Evolutionary conservation across 2,329 filamentous ascomycete genomes (phyloP), one percentile per base, ranked within the genome.

Genomic region (Botrytis galanthina): DNA sequence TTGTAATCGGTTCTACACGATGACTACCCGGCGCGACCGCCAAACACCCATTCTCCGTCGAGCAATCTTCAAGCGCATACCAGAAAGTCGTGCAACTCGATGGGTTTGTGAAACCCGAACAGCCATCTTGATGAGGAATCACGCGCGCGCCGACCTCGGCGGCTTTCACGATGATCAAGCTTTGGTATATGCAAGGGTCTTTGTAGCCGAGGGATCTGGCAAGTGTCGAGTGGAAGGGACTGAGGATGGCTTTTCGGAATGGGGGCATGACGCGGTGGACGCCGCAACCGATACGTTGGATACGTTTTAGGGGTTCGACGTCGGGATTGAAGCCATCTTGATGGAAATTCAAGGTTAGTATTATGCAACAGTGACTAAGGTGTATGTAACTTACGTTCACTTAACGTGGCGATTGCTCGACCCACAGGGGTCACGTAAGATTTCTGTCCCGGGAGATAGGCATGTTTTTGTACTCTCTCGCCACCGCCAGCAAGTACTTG

Each of bases 21-120:
- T 70, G 57, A 29, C 68, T 70, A 0, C 68, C 68, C 4, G 54
- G 68, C 7, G 68, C 68, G 1, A 70, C 68, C 0, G 57, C 54
- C 32, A 70, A n/a, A 62, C 68, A 70, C 9, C 68, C 68, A 62
- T 70, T 70, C 37, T 62, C 68, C 3, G 20, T 10, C 7, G 68
- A 46, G 32, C 51, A 60, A 37, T 70, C 57, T 14, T 70, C 68
- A 1, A 70, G 42, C 39, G 68, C 68, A 20, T 70, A 70, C 68
- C 68, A 70, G 39, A 70, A 70, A 9, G 68, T 70, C 5, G 68
- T 70, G 32, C 68, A 62, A 14, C 57, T 62, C 44, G 68, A 37
- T 1, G 68, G 68, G 6, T 70, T 20, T 3, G 68, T 70, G 39
- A 70, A 70, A 1, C 68, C 68, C 5, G 68, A 70, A 70, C 57